phyloP scores from a whole-genome alignment of 2,329 filamentous ascomycete genomes.

The Graphiopsis chlorocephala region DNA sequence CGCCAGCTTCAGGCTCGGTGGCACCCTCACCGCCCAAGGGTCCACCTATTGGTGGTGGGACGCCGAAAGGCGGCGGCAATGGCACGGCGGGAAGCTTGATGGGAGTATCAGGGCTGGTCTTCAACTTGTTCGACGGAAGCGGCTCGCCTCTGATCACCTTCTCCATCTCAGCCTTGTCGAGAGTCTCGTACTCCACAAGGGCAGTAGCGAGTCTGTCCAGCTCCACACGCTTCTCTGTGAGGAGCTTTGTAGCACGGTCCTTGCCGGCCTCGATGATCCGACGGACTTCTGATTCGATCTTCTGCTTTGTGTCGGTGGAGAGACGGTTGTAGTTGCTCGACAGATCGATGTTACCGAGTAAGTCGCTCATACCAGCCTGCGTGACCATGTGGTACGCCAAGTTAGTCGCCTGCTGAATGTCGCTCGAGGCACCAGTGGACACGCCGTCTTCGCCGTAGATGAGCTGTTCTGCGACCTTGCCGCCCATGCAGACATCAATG shows the following conservation, averaged over 20 bases:
- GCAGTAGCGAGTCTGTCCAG: slow-evolving; percentile 85
- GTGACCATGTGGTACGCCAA: slow-evolving; percentile 87
- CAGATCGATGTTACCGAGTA: slow-evolving; percentile 87
- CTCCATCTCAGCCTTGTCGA: slow-evolving; percentile 84
- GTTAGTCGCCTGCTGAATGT: slow-evolving; percentile 77
- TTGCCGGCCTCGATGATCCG: slow-evolving; percentile 79
- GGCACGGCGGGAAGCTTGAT: slow-evolving; percentile 61
- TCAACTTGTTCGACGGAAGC: slow-evolving; percentile 63
- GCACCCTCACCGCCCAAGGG: background rate
- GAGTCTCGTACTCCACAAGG: slow-evolving; percentile 88
- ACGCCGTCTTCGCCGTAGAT: slow-evolving; percentile 89
- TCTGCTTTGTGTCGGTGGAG: slow-evolving; percentile 79
- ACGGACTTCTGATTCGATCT: slow-evolving; percentile 86
- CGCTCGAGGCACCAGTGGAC: slow-evolving; percentile 79
- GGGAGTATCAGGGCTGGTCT: slow-evolving; percentile 54
- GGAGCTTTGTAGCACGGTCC: slow-evolving; percentile 66
- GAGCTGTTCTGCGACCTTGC: slow-evolving; percentile 87
- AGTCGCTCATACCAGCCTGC: slow-evolving; percentile 81
- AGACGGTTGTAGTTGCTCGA: slow-evolving; percentile 74
- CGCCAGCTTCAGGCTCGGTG: background rate
- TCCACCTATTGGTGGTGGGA: slow-evolving; percentile 1
- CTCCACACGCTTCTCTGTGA: slow-evolving; percentile 75
- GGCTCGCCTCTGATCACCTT: slow-evolving; percentile 86
- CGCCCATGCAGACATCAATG: slow-evolving; percentile 79
- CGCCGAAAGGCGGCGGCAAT: slow-evolving; percentile 8